These are phyloP conservation scores for Umbelopsis sp. DNA, from an alignment of 192 early-diverging fungal species.

Conservation along the genomic window DNA sequence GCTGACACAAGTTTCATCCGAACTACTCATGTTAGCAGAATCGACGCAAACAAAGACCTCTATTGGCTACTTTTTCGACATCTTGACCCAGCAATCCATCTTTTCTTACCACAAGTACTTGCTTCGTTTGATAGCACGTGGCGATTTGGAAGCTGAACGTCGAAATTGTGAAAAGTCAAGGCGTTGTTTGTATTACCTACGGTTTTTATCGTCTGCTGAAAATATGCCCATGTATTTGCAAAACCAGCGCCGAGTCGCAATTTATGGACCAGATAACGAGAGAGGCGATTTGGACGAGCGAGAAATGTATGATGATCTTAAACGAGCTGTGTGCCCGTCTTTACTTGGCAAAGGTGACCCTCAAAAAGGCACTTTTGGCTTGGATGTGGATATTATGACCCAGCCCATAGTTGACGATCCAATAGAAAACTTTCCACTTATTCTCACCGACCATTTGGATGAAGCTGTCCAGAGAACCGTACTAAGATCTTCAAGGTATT, in stretches of 20 bases:
- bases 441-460: constrained; percentile 34
- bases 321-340: constrained; percentile 13
- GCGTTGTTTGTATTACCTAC: constrained; percentile 47
- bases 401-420: constrained; percentile 39
- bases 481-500: constrained; percentile 47
- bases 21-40: neutral
- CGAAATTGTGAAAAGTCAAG: constrained; percentile 36
- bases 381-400: constrained; percentile 40
- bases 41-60: neutral
- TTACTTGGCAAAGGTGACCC: constrained; percentile 23
- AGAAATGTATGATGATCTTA: constrained; percentile 12
- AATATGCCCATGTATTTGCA: constrained; percentile 38
- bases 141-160: constrained; percentile 44
- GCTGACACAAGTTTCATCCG: too few relatives aligned
- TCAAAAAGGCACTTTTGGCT: constrained; percentile 20
- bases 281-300: constrained; percentile 19
- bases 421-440: constrained; percentile 31
- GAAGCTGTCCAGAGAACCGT: constrained; percentile 36
- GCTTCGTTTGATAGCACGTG: constrained; percentile 57
- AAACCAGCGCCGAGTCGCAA: constrained; percentile 50
- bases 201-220: constrained; percentile 17
- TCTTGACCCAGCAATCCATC: constrained; percentile 52
- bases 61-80: constrained; percentile 48
- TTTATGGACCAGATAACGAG: constrained; percentile 22
- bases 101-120: constrained; percentile 63